Percentiles rank a stretch among this genome's conserved stretches.
Evolutionary conservation across 164 flowering plant genomes (phyloP).

Genomic region (Berberis vulgaris): DNA sequence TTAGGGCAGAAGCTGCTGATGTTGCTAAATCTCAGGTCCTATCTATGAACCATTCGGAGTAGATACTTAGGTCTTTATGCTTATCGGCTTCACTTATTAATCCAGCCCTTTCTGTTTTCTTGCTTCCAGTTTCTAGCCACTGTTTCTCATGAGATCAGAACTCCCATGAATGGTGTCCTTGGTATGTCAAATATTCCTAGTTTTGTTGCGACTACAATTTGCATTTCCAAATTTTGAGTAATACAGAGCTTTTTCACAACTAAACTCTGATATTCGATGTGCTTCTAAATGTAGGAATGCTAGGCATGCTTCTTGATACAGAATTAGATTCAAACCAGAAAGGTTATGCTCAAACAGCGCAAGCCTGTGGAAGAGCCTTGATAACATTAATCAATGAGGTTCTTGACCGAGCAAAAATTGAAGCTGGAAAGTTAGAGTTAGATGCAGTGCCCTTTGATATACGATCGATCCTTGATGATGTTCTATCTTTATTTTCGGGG

Average conservation of each 20-base stretch:
- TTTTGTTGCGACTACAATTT: background rate
- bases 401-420: slow-evolving; percentile 94
- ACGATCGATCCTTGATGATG: slow-evolving; percentile 75
- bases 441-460: slow-evolving; percentile 73
- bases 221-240: background rate
- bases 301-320: slow-evolving; percentile 77
- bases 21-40: slow-evolving; percentile 91
- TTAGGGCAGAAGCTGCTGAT: slow-evolving; percentile 90
- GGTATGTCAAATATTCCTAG: slow-evolving; percentile 33
- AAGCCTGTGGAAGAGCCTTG: slow-evolving; percentile 77
- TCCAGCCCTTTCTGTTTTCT: slow-evolving; percentile 7
- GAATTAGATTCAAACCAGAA: slow-evolving; percentile 61
- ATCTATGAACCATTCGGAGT: background rate
- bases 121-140: slow-evolving; percentile 83
- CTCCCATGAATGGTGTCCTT: slow-evolving; percentile 96
- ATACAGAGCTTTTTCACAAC: background rate
- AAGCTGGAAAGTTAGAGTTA: slow-evolving; percentile 83
- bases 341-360: slow-evolving; percentile 89
- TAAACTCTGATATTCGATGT: background rate
- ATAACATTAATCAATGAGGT: slow-evolving; percentile 82
- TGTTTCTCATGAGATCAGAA: slow-evolving; percentile 94
- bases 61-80: background rate
- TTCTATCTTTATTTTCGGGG: slow-evolving; percentile 79
- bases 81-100: background rate
- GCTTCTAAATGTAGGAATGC: slow-evolving; percentile 60